A percentile compares a stretch with the other conserved stretches of the same genome.
phyloP scores from a whole-genome alignment of 2,329 filamentous ascomycete species.

The Akanthomyces lecanii region DNA sequence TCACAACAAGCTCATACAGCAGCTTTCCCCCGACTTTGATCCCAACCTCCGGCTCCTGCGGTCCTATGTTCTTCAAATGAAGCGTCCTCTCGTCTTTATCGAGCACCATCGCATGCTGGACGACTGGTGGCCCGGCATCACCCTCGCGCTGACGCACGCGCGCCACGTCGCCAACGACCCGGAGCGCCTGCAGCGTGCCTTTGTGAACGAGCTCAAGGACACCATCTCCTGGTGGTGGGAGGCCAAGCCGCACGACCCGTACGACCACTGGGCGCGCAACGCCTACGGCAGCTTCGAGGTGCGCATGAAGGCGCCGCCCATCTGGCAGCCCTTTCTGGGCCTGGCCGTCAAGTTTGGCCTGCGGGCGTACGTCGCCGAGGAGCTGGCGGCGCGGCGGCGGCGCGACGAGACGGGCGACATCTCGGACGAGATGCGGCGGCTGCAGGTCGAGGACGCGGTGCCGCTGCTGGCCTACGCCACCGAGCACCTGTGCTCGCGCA shows the following conservation, averaged over 20 bases:
- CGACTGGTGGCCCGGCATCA: constrained; percentile 37
- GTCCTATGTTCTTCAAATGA: constrained; percentile 33
- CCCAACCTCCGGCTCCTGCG: constrained; percentile 30
- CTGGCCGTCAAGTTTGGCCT: constrained; percentile 33
- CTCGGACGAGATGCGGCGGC: background rate
- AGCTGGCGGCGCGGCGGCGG: constrained; percentile 18
- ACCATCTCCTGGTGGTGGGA: constrained; percentile 31
- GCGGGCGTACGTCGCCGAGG: constrained; percentile 24
- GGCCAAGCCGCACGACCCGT: constrained; percentile 22
- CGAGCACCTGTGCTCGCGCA: constrained; percentile 32
- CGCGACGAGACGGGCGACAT: background rate
- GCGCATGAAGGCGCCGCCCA: constrained; percentile 28
- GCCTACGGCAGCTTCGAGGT: constrained; percentile 30
- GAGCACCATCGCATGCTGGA: constrained; percentile 36
- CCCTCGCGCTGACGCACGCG: constrained; percentile 34
- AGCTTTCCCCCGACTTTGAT: constrained; percentile 23
- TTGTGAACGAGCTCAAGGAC: constrained; percentile 28
- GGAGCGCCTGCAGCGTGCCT: constrained; percentile 14
- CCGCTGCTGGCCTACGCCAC: constrained; percentile 31
- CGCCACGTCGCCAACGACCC: constrained; percentile 25
- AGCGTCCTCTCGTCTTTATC: constrained; percentile 29
- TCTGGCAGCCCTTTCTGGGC: constrained; percentile 29
- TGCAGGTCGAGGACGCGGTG: constrained; percentile 20
- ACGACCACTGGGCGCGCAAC: constrained; percentile 33
- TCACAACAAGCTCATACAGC: constrained; percentile 18